These are phyloP conservation scores for Tetradesmus lagerheimii DNA, from an alignment of 139 green algal species.

Conservation along the genomic window DNA sequence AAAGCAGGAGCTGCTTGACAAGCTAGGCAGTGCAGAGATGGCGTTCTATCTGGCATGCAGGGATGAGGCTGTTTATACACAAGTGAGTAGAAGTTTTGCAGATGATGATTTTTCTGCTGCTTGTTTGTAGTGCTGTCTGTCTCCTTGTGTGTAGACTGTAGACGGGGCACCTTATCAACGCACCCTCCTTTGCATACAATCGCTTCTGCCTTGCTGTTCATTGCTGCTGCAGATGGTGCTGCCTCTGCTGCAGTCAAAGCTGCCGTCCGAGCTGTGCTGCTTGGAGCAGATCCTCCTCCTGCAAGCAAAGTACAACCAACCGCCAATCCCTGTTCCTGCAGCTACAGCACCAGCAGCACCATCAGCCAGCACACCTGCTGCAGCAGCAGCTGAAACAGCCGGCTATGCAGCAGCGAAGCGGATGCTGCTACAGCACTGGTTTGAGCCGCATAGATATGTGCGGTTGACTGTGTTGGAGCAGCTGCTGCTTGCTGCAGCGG, in stretches of 20 bases:
- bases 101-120: too few relatives aligned
- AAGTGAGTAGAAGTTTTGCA: too few relatives aligned
- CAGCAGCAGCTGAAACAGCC: neutral
- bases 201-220: neutral
- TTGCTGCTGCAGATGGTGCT: constrained; percentile 21
- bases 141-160: too few relatives aligned
- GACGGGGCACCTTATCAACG: too few relatives aligned
- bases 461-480: constrained; percentile 18
- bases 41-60: constrained; percentile 19
- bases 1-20: neutral
- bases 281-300: constrained; percentile 34
- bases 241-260: constrained; percentile 10
- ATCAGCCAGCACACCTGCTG: neutral
- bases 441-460: constrained; percentile 1
- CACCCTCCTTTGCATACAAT: too few relatives aligned
- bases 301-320: constrained; percentile 31
- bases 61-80: neutral
- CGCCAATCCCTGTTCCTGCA: neutral
- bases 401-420: constrained; percentile 5
- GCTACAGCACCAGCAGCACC: neutral
- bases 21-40: constrained; percentile 12
- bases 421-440: constrained; percentile 32
- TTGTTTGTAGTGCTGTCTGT: neutral
- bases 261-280: constrained; percentile 17
- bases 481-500: constrained; percentile 24